Base-by-base conservation (phyloP, 106 monocot species). In the Hemerocallis citrina region DNA sequence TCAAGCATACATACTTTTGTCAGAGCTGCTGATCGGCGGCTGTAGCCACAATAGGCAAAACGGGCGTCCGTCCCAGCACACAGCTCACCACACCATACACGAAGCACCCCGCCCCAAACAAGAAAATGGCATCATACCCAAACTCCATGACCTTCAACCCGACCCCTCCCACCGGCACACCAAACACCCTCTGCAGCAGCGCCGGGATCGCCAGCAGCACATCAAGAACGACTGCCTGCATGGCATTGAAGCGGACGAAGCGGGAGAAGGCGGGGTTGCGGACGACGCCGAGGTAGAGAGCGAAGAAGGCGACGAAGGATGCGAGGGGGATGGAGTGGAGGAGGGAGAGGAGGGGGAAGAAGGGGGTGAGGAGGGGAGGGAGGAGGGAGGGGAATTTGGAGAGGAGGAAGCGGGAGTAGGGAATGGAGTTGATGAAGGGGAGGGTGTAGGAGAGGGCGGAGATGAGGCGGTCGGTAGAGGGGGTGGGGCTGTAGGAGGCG, bases 161-260 rank as follows among this genome's bases (percentile, higher is more conserved):
- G 0, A 79, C 5, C 19, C 89, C 79, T 2, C 85, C 38, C 3
- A 73, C 15, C 6, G 89, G 89, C 46, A 72, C 52, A 7, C 77
- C 86, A n/a, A 74, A 31, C 0, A 89, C 62, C 63, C 79, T 60
- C 74, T 75, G 81, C 31, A 72, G 24, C 40, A 83, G 72, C 24
- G 66, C 58, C 27, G 96, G 91, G 24, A 85, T 52, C 14, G 88
- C 84, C 39, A 84, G 79, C 40, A 84, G 64, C 62, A 89, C 89
- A 50, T 89, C 89, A 8, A 92, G 81, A 6, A 92, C 75, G 15
- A 92, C 81, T 10, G 92, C 92, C 68, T 92, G 92, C 92, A 92
- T 92, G 1, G 87, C 58, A 56, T 92, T 86, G 77, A 78, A 81
- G 59, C 84, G 61, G 63, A 92, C 83, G 74, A 67, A 87, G 17